Percentiles rank a stretch among this genome's conserved stretches.
Conservation (phyloP, 805 yeast species). For the Lachancea dasiensis region DNA sequence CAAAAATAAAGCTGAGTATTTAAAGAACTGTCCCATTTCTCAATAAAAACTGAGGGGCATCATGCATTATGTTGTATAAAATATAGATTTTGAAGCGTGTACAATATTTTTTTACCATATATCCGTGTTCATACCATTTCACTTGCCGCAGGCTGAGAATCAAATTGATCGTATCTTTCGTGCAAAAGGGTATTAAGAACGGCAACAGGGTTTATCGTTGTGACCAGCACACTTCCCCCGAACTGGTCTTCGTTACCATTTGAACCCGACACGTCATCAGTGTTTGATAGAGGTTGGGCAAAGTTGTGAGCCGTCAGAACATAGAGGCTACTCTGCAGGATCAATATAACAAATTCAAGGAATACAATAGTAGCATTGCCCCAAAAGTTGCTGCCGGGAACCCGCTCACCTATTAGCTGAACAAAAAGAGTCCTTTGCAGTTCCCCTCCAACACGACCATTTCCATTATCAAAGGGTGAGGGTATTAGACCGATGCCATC, state of each 20-base stretch:
- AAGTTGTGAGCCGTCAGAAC: slow-evolving; percentile 26
- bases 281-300: slow-evolving; percentile 15
- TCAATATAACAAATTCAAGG: slow-evolving; percentile 25
- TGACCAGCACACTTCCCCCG: slow-evolving; percentile 37
- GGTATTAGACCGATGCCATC: slow-evolving; percentile 28
- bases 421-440: slow-evolving; percentile 35
- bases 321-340: slow-evolving; percentile 23
- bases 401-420: slow-evolving; percentile 44
- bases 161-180: slow-evolving; percentile 1
- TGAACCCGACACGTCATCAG: background rate
- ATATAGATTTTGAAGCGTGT: slow-evolving; percentile 6
- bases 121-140: background rate
- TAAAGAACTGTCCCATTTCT: slow-evolving; percentile 72
- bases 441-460: slow-evolving; percentile 28
- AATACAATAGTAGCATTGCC: slow-evolving; percentile 30
- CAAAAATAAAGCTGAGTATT: slow-evolving; percentile 75
- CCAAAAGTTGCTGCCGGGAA: slow-evolving; percentile 30
- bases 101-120: slow-evolving; percentile 1
- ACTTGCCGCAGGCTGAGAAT: background rate
- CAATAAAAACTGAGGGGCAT: slow-evolving; percentile 35
- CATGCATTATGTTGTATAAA: slow-evolving; percentile 17
- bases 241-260: slow-evolving; percentile 37
- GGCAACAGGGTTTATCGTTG: slow-evolving; percentile 32
- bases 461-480: slow-evolving; percentile 24
- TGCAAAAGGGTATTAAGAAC: slow-evolving; percentile 1